Percentiles rank a stretch among this genome's conserved stretches.
Evolutionary conservation across 768 basidiomycete species (phyloP).

Genomic region (Dentipellis sp.): DNA sequence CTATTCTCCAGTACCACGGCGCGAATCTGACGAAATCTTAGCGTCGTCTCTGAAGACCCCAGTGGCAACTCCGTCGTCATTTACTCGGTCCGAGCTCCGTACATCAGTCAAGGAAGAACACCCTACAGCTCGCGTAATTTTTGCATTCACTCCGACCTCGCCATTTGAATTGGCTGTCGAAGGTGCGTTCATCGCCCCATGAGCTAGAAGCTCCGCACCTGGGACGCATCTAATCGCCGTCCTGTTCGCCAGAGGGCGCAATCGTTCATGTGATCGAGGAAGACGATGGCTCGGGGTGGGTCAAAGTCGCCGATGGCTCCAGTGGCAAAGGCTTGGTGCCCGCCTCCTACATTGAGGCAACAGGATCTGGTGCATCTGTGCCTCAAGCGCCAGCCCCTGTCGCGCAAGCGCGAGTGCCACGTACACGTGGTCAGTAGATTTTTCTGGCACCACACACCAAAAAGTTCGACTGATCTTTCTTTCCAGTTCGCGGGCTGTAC

Average conservation of each 20-base stretch:
- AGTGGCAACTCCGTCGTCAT: conserved; percentile 46
- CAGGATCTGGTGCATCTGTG: conserved; percentile 20
- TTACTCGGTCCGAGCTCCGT: conserved; percentile 32
- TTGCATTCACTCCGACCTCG: conserved; percentile 66
- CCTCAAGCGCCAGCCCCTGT: conserved; percentile 10
- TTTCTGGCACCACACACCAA: background rate
- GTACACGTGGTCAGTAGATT: conserved; percentile 40
- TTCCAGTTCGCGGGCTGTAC: conserved; percentile 72
- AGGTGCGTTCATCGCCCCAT: conserved; percentile 30
- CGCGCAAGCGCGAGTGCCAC: conserved; percentile 24
- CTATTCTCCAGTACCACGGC: background rate
- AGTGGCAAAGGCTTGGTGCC: conserved; percentile 69
- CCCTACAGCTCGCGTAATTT: conserved; percentile 54
- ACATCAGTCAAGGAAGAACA: conserved; percentile 26
- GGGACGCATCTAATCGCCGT: too few species aligned
- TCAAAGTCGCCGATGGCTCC: conserved; percentile 55
- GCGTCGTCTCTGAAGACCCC: conserved; percentile 12
- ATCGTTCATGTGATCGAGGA: conserved; percentile 61
- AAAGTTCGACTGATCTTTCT: conserved; percentile 5
- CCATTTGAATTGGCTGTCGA: conserved; percentile 66
- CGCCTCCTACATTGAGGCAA: conserved; percentile 63
- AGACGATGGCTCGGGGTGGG: conserved; percentile 84
- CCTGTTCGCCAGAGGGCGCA: conserved; percentile 40
- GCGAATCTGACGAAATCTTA: conserved; percentile 7
- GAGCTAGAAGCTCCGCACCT: background rate